Evolutionary conservation across 148 eudicot species (phyloP), one percentile per base, ranked within the genome.

Genomic region (Mesembryanthemum crystallinum): DNA sequence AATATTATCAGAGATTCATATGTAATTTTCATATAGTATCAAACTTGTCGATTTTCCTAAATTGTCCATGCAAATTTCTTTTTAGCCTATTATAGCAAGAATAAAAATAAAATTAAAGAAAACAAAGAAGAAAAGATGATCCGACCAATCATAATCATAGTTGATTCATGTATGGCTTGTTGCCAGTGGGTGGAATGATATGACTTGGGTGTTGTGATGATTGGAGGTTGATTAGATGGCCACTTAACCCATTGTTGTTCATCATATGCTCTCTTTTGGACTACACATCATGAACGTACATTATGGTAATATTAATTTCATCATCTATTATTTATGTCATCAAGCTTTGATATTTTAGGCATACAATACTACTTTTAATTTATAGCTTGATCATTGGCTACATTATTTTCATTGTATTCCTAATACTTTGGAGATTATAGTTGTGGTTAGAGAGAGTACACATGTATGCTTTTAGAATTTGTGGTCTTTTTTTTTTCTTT

Each of bases 171-270:
- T 54, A 78, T 25, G 59, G 58, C 7, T 68, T 54, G 51, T 64
- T 72, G 72, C 64, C 66, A 67, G 21, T 52, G 8, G 54, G 8
- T 76, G 64, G 33, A 28, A 69, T 76, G 79, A 76, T 39, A 65
- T 73, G 73, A 67, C 67, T 7, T 62, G 43, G 58, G 20, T 14
- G 57, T 65, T 66, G 72, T 12, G 69, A 74, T 61, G 45, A 74
- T 74, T 51, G 51, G 47, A n/a, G 33, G 45, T 71, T 80, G 82
- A 80, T 80, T 80, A 75, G 79, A 80, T 75, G 75, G 28, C 72
- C 76, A 80, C 79, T 80, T 80, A 18, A 35, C 57, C 45, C 3
- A 52, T 39, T 58, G 52, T 39, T 64, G 78, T 30, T 66, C 45
- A 49, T 37, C 37, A 30, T 39, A 0, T 65, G 59, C 75, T 28